These are phyloP conservation scores for Kazachstania bromeliacearum DNA, from an alignment of 805 yeast genomes.

Conservation along the genomic window DNA sequence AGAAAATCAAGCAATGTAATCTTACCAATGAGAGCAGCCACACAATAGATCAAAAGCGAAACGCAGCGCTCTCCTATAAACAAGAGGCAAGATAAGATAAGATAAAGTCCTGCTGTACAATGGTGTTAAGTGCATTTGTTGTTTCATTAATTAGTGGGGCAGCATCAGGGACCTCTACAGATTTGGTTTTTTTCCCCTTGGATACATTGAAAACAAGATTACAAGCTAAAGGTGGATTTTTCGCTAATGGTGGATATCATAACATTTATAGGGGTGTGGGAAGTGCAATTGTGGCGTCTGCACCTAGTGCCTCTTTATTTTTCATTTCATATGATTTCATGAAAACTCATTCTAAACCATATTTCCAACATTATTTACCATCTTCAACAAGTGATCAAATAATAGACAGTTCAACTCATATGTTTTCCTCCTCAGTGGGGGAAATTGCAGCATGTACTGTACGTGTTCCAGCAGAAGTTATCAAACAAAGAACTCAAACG, in stretches of 20 bases:
- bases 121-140: constrained; percentile 14
- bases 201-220: constrained; percentile 91
- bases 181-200: constrained; percentile 88
- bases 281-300: constrained; percentile 87
- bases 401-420: constrained; percentile 50
- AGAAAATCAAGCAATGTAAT: too few species aligned
- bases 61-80: background rate
- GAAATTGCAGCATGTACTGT: constrained; percentile 90
- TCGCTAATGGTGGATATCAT: constrained; percentile 82
- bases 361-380: constrained; percentile 16
- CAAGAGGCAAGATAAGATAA: background rate
- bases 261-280: constrained; percentile 92
- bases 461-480: constrained; percentile 93
- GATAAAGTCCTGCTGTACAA: background rate
- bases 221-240: constrained; percentile 93
- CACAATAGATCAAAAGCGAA: too few species aligned
- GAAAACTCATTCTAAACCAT: constrained; percentile 41
- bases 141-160: constrained; percentile 59
- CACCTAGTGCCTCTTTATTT: constrained; percentile 76
- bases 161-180: constrained; percentile 94
- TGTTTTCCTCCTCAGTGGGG: constrained; percentile 82
- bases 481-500: constrained; percentile 91
- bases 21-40: too few species aligned
- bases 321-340: constrained; percentile 77
- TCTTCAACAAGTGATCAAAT: constrained; percentile 16